Evolutionary conservation across 176 grass and related monocot genomes (phyloP), one percentile per base, ranked within the genome.

Genomic region (Oropetium thomaeum): DNA sequence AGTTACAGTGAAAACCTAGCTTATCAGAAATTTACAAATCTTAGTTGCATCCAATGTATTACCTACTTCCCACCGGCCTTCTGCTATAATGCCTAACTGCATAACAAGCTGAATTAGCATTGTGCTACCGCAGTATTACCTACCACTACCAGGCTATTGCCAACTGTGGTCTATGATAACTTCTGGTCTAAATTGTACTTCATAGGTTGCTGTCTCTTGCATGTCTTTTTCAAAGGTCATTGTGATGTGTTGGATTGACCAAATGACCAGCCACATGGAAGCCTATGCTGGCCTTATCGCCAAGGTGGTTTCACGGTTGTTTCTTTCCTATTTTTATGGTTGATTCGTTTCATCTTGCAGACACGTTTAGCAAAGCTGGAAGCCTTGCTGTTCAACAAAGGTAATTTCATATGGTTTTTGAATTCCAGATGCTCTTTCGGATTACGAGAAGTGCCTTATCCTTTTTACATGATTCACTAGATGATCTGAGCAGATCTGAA

Each of bases 291-390:
- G 13, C 7, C 49, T 81, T 29, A n/a, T n/a, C n/a, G n/a, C n/a
- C n/a, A n/a, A 64, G 15, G 29, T 71, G 45, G 47, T 79, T 53
- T 61, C 62, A 79, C 16, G 22, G n/a, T 41, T 49, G 74, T 48
- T 70, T 13, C 60, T 67, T 66, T 19, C 22, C 26, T 10, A 48
- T 64, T 48, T 73, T 79, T 62, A 83, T 69, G 45, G 13, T 14
- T 48, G 15, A 25, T 78, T 67, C 20, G 26, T 66, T 68, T 54
- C 34, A 54, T 54, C 72, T 51, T 74, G 57, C 59, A 87, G 90
- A 45, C 74, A 78, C 87, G 90, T 33, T 79, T 93, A 58, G 80
- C 87, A 30, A 93, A 90, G 76, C 83, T 93, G 80, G 90, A 93
- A 55, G 72, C 82, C 73, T 52, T 93, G 71, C 62, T 93, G 52